Evolutionary conservation across 495 filamentous ascomycete species (phyloP), one percentile per base, ranked within the genome.

Genomic region (Xanthoparmelia taractica): DNA sequence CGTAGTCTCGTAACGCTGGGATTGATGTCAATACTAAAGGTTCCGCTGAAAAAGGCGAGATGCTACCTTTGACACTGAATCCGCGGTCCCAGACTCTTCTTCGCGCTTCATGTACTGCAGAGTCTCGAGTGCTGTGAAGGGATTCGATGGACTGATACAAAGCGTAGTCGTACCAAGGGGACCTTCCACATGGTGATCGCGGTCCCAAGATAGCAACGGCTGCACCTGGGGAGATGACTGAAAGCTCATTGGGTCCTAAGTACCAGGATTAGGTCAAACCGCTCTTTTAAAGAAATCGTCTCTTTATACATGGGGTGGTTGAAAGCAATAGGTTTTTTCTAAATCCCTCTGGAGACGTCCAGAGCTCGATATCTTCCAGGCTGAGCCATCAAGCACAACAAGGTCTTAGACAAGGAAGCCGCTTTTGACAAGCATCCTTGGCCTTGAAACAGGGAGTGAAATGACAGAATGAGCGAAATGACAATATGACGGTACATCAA

Each of bases 161-260:
- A 36, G 61, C 55, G 25, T 63, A 74, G 75, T 74, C 74, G 59
- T 83, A 82, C 73, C 74, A 79, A 0, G 71, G 67, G 2, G 73
- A 71, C 64, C 80, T 82, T 0, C 29, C 69, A 37, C 69, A 70
- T 43, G 70, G 67, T 1, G 76, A 64, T 4, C 70, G 60, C 1
- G 68, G 47, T 0, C 77, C 71, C 47, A 77, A 71, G 7, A 80
- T 67, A 0, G 65, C 58, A 8, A 64, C 34, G 3, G 80, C 67
- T 6, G 72, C 75, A 1, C 71, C 64, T 20, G 77, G 75, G 59
- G 76, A 61, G 0, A 69, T 66, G 27, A 81, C 75, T 0, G 78
- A 78, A 5, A 80, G 63, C 20, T 79, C 73, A 25, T 62, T 63
- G 20, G 65, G 62, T 33, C 65, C 65, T 63, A n/a, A 18, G 5